These are phyloP conservation scores for Phtheirospermum japonicum DNA, from an alignment of 257 asterid species.

Conservation along the genomic window DNA sequence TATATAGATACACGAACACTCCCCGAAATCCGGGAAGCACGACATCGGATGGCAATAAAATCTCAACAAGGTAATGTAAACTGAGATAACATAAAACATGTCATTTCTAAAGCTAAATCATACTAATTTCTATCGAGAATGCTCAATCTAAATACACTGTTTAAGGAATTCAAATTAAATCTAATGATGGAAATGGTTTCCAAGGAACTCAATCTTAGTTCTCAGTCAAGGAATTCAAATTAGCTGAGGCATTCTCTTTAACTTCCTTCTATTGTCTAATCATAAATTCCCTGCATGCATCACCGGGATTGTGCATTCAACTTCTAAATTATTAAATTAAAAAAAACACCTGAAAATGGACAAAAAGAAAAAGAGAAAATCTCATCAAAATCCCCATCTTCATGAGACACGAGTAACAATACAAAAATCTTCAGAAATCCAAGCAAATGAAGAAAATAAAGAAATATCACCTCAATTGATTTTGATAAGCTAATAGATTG, in stretches of 20 bases:
- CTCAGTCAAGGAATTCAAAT: too few relatives aligned
- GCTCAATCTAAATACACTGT: too few relatives aligned
- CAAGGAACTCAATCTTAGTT: too few relatives aligned
- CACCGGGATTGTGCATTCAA: conserved; percentile 17
- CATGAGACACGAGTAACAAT: conserved; percentile 11
- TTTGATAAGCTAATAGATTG: too few relatives aligned
- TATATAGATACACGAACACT: not conserved
- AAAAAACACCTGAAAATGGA: not conserved
- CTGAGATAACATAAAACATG: conserved; percentile 4
- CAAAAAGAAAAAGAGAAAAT: not conserved
- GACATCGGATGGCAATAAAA: conserved; percentile 13
- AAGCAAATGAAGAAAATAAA: not conserved
- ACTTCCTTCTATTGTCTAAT: conserved; percentile 6
- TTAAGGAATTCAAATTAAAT: too few relatives aligned
- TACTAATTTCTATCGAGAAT: too few relatives aligned
- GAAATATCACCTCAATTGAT: conserved; percentile 31
- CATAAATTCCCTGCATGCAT: conserved; percentile 23
- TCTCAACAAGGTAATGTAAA: conserved; percentile 15
- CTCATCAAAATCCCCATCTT: conserved; percentile 26
- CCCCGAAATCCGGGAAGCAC: not conserved
- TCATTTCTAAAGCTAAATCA: conserved; percentile 24
- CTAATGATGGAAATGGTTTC: too few relatives aligned
- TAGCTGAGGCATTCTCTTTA: not conserved
- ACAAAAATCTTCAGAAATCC: not conserved
- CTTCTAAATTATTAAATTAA: not conserved